These are phyloP conservation scores for Gracilaria domingensis DNA, from an alignment of 23 red algal species.

Conservation along the genomic window DNA sequence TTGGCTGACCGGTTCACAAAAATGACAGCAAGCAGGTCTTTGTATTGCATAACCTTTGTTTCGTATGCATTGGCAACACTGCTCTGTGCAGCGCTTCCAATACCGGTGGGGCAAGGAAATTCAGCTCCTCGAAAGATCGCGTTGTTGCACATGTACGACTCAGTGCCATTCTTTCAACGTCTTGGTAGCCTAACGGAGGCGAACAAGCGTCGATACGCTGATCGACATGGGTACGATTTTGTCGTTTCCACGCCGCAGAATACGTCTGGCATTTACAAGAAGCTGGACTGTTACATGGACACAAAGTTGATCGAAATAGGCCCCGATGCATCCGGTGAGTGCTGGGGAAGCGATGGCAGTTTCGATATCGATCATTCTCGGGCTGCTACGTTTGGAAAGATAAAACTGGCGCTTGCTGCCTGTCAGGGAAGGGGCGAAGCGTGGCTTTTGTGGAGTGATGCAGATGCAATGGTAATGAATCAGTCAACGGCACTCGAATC, in stretches of 20 bases:
- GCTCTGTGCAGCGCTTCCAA: not conserved
- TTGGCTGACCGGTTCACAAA: not conserved
- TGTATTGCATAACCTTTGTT: not conserved
- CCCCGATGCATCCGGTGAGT: conserved; percentile 31
- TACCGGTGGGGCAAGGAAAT: not conserved
- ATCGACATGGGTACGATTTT: conserved; percentile 76
- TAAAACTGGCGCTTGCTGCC: conserved; percentile 75
- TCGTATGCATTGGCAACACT: not conserved
- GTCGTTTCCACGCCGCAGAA: conserved; percentile 53
- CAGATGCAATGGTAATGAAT: conserved; percentile 90
- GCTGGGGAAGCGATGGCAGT: conserved; percentile 25
- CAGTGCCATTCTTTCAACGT: conserved; percentile 75
- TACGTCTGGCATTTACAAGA: conserved; percentile 72
- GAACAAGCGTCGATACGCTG: conserved; percentile 86
- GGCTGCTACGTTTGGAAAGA: conserved; percentile 89
- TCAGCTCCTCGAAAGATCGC: conserved; percentile 32
- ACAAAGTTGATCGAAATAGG: conserved; percentile 4
- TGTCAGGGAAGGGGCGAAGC: conserved; percentile 73
- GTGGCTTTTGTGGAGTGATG: conserved; percentile 92
- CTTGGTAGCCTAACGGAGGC: conserved; percentile 67
- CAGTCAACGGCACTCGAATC: conserved; percentile 78
- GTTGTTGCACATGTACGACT: conserved; percentile 86
- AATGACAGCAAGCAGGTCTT: not conserved
- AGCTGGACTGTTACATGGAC: conserved; percentile 23
- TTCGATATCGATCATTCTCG: conserved; percentile 80